Evolutionary conservation across 768 basidiomycete genomes (phyloP).

Genomic region (button mushroom (Agaricus bisporus)): DNA sequence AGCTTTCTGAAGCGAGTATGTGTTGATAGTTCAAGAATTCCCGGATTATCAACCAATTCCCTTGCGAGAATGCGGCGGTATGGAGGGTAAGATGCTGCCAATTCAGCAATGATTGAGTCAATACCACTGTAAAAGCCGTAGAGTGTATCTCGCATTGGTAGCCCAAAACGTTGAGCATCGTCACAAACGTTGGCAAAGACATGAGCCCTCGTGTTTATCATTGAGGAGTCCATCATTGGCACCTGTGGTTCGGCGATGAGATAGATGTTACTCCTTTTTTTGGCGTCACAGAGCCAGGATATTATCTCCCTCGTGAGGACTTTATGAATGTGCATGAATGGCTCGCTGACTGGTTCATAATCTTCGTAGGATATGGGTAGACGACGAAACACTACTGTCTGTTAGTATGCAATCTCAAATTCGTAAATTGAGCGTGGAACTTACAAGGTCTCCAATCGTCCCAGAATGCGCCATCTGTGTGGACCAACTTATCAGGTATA

Average conservation of each 20-base stretch:
- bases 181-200: too few relatives aligned
- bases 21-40: neutral
- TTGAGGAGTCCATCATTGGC: too few relatives aligned
- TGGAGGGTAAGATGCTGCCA: neutral
- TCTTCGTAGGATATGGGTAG: neutral
- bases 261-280: neutral
- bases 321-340: neutral
- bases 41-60: neutral
- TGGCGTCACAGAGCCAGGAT: neutral
- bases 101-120: too few relatives aligned
- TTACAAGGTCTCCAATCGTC: neutral
- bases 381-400: neutral
- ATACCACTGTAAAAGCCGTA: too few relatives aligned
- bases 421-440: neutral
- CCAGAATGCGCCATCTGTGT: neutral
- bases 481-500: too few relatives aligned
- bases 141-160: neutral
- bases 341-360: neutral
- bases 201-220: too few relatives aligned
- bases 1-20: too few relatives aligned
- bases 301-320: neutral
- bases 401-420: neutral
- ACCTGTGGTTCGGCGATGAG: neutral
- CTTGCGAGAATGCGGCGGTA: neutral
- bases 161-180: neutral